Conservation (phyloP, 1,139 yeast species). For the Blastobotrys arbuscula region DNA sequence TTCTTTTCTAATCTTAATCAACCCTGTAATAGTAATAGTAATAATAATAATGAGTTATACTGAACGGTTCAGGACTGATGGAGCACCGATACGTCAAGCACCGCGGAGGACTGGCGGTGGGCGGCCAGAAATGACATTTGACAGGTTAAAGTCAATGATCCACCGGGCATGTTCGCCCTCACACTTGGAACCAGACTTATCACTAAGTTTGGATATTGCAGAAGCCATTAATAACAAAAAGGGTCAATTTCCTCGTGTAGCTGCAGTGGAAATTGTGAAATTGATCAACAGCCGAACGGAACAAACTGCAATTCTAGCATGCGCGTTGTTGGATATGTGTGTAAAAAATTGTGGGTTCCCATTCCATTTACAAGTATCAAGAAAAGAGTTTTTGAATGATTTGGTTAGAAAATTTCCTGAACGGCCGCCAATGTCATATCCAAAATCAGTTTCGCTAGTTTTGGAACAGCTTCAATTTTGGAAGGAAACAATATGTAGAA, state of each 20-base stretch:
- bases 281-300: constrained; percentile 78
- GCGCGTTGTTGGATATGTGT: constrained; percentile 68
- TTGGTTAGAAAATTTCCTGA: constrained; percentile 92
- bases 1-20: no score
- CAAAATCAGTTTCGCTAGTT: constrained; percentile 76
- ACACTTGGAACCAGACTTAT: constrained; percentile 79
- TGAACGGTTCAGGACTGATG: constrained; percentile 36
- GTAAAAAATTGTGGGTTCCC: constrained; percentile 99
- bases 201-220: constrained; percentile 84
- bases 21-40: no score
- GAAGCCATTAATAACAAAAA: constrained; percentile 90
- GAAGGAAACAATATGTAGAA: constrained; percentile 92
- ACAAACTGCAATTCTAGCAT: constrained; percentile 61
- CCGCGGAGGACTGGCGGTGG: constrained; percentile 12
- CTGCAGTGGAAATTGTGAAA: constrained; percentile 84
- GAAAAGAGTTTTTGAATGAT: constrained; percentile 91
- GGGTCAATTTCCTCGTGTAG: constrained; percentile 87
- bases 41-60: constrained; percentile 27
- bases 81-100: constrained; percentile 8
- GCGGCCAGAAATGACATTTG: constrained; percentile 17
- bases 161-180: constrained; percentile 89
- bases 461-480: constrained; percentile 94
- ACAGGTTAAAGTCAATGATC: constrained; percentile 24
- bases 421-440: constrained; percentile 81
- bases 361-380: constrained; percentile 86